Percentiles rank a stretch among this genome's conserved stretches.
Evolutionary conservation across 208 protist species (phyloP).

Genomic region (Crithidia brevicula): DNA sequence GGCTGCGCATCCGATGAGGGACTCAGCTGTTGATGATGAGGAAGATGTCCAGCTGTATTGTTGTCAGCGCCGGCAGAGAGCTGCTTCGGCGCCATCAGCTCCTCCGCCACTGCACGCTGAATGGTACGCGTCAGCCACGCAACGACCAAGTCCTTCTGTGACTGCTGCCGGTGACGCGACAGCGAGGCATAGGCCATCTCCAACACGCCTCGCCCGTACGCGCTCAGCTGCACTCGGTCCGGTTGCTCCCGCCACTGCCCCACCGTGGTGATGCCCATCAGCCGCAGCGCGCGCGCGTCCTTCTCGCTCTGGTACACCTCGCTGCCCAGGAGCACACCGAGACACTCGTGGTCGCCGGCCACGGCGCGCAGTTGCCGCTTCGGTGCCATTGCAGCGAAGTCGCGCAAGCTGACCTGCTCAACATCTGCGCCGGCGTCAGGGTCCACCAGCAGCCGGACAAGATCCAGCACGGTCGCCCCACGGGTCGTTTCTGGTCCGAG

Average conservation of each 20-base stretch:
- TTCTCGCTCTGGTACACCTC: conserved; percentile 69
- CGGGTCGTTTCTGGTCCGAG: background rate
- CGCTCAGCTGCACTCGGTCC: conserved; percentile 66
- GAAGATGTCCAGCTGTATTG: no score
- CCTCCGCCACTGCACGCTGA: conserved; percentile 75
- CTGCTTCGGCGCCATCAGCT: conserved; percentile 49
- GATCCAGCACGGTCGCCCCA: conserved; percentile 24
- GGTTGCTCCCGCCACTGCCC: conserved; percentile 76
- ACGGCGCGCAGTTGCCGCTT: conserved; percentile 66
- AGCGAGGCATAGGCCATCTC: conserved; percentile 54
- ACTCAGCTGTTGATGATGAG: background rate
- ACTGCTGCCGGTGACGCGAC: conserved; percentile 27
- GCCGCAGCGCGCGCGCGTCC: conserved; percentile 71
- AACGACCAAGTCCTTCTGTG: conserved; percentile 70
- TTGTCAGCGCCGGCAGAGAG: conserved; percentile 7
- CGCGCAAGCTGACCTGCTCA: conserved; percentile 66
- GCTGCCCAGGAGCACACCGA: conserved; percentile 56
- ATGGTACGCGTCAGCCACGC: conserved; percentile 83
- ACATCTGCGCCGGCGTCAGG: conserved; percentile 46
- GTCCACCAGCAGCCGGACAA: conserved; percentile 74
- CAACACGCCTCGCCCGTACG: conserved; percentile 70
- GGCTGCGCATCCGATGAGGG: background rate
- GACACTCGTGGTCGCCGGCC: conserved; percentile 50
- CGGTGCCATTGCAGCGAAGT: conserved; percentile 75
- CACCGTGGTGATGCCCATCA: conserved; percentile 65